Evolutionary conservation across 1,284 basidiomycete species (phyloP), one percentile per base, ranked within the genome.

Genomic region (Hemileia vastatrix): DNA sequence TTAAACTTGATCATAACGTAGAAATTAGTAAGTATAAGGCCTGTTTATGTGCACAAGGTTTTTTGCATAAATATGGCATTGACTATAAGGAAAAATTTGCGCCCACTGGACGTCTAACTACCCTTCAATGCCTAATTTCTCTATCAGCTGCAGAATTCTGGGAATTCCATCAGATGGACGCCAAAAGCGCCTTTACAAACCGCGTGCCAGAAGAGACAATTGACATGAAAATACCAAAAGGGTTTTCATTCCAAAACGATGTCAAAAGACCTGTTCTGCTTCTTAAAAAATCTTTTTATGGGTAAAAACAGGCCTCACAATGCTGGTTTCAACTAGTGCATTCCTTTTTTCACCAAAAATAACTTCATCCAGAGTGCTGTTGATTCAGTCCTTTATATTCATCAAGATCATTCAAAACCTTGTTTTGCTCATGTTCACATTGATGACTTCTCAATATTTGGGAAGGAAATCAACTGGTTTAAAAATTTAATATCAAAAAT

Each of bases 21-120:
- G 23, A n/a, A 4, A 54, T 60, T 5, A 45, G 36, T 15, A 45
- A 54, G 13, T 53, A 54, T 27, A 60, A 60, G 24, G 57, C 57
- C 2, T 1, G n/a, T 4, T 23, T 58, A 2, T 50, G 47, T 23
- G 57, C 49, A 4, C 9, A 9, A 6, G 23, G 57, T 4, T 27
- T 24, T 60, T 19, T 8, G 23, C 57, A 60, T 27, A 27, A n/a
- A 19, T 24, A 40, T 4, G 27, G 44, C 6, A n/a, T 57, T 9
- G 21, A 57, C 40, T 57, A 47, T 21, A 13, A 57, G 11, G 40
- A 57, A 31, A 57, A n/a, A 3, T 57, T 23, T 57, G 54, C 54
- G 8, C 54, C 54, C 40, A 57, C 54, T 18, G 54, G 54, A 13
- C 40, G 54, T 3, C 21, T 40, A 5, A 4, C 54, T 15, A 24